Evolutionary conservation across 768 basidiomycete genomes (phyloP).

Genomic region (Agaricus sinodeliciosus): DNA sequence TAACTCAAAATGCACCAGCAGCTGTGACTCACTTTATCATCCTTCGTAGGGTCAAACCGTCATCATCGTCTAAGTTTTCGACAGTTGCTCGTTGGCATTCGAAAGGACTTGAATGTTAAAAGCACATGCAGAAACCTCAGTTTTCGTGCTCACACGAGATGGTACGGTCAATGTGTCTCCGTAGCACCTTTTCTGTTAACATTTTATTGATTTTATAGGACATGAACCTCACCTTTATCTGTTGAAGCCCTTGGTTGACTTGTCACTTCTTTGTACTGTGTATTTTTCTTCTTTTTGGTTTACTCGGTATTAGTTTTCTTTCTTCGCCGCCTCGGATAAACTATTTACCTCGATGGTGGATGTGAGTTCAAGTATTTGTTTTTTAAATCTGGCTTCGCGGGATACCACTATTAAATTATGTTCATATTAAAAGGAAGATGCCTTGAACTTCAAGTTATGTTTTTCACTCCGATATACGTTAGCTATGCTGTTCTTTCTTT

Average conservation of each 20-base stretch:
- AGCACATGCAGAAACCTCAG: slow-evolving; percentile 41
- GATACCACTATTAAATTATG: no score
- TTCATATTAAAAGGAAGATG: no score
- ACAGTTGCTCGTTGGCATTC: slow-evolving; percentile 31
- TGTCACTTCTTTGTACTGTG: neutral
- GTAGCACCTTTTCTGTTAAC: no score
- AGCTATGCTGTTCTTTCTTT: no score
- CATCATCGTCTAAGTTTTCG: slow-evolving; percentile 36
- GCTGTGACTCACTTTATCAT: neutral
- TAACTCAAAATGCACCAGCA: no score
- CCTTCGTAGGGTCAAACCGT: slow-evolving; percentile 27
- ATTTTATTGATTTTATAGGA: slow-evolving; percentile 17
- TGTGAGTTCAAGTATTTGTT: no score
- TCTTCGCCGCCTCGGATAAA: no score
- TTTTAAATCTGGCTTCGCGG: no score
- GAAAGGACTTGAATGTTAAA: slow-evolving; percentile 28
- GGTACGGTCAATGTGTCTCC: slow-evolving; percentile 18
- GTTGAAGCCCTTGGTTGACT: slow-evolving; percentile 11
- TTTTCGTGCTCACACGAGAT: slow-evolving; percentile 30
- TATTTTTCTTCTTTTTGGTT: no score
- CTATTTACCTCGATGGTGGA: no score
- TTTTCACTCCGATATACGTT: no score
- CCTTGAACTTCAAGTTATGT: no score
- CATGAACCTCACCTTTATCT: slow-evolving; percentile 33
- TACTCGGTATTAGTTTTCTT: neutral